These are phyloP conservation scores for Symbiodinium natans DNA, from an alignment of 73 alveolate species.

Conservation along the genomic window DNA sequence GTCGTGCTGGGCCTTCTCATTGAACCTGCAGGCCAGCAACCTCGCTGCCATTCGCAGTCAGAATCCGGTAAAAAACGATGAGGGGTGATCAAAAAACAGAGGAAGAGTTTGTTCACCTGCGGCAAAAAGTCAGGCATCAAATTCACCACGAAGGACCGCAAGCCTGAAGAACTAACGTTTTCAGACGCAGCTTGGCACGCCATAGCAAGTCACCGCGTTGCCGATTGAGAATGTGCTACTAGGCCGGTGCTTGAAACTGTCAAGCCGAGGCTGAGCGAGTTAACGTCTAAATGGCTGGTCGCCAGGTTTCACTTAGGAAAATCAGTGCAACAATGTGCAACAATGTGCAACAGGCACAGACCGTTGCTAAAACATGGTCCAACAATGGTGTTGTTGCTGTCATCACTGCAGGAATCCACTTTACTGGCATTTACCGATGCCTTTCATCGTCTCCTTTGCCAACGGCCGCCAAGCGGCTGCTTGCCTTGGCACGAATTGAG, in stretches of 20 bases:
- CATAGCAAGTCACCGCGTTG: background rate
- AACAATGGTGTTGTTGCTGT: no score
- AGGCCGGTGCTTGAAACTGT: background rate
- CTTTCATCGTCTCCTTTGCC: no score
- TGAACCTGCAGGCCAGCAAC: background rate
- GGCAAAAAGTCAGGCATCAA: slow-evolving; percentile 6
- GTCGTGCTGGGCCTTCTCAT: slow-evolving; percentile 69
- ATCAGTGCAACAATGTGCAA: background rate
- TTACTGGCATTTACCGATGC: no score
- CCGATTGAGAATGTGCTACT: background rate
- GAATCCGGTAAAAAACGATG: background rate
- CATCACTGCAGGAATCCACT: no score
- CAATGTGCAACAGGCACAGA: no score
- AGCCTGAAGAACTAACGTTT: slow-evolving; percentile 39
- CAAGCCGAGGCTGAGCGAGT: slow-evolving; percentile 80
- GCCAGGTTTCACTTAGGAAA: background rate
- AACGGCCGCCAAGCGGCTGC: no score
- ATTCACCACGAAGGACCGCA: slow-evolving; percentile 26
- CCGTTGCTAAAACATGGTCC: no score
- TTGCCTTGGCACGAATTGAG: no score
- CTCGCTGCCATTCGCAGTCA: background rate
- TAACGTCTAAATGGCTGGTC: background rate
- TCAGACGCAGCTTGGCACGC: slow-evolving; percentile 42
- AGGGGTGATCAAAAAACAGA: background rate
- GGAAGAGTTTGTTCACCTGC: no score